phyloP scores from a whole-genome alignment of 208 protist genomes.

The Acanthamoeba polyphaga region DNA sequence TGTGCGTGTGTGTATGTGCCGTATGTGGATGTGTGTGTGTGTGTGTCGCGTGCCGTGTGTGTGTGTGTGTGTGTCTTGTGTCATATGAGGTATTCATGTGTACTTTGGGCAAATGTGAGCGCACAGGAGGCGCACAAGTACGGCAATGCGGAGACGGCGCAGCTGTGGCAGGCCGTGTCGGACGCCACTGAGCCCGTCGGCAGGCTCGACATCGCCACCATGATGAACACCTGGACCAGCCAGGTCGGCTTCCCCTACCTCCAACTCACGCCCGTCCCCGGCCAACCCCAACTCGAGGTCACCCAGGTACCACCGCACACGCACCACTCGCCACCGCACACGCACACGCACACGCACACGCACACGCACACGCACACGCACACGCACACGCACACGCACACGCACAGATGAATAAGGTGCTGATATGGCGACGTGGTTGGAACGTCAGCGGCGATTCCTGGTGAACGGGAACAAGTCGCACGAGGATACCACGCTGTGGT shows the following conservation, averaged over 20 bases:
- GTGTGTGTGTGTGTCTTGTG: too few species aligned
- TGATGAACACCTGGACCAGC: slow-evolving; percentile 95
- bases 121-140: slow-evolving; percentile 93
- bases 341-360: background rate
- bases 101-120: slow-evolving; percentile 82
- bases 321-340: too few species aligned
- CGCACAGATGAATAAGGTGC: background rate
- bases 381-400: background rate
- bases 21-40: background rate
- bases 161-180: slow-evolving; percentile 95
- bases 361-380: too few species aligned
- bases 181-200: slow-evolving; percentile 90
- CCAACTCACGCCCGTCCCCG: background rate
- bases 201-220: slow-evolving; percentile 72
- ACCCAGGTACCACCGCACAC: slow-evolving; percentile 4
- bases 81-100: too few species aligned
- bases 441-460: background rate
- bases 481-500: slow-evolving; percentile 28
- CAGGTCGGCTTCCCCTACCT: slow-evolving; percentile 91
- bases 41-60: slow-evolving; percentile 84
- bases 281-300: background rate
- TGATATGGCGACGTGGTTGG: background rate
- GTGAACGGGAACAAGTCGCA: background rate
- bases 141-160: slow-evolving; percentile 94
- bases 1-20: too few species aligned